These are phyloP conservation scores for Wickerhamomyces tratensis DNA, from an alignment of 805 yeast species.

Conservation along the genomic window DNA sequence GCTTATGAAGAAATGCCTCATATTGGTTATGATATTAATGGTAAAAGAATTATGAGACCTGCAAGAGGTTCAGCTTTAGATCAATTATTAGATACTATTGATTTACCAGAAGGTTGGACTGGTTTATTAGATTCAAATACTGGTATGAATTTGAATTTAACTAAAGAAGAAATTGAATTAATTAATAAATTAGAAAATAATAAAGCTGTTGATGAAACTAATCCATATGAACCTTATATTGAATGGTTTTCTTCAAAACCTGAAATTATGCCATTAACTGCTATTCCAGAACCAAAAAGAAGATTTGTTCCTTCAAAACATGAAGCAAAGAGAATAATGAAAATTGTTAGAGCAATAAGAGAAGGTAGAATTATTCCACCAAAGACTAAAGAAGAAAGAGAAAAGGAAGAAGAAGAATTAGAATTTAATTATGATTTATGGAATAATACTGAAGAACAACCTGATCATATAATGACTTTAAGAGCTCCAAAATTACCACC, in stretches of 20 bases:
- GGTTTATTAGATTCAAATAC: conserved; percentile 88
- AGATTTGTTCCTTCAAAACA: conserved; percentile 94
- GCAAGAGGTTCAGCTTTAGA: conserved; percentile 95
- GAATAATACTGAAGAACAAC: conserved; percentile 57
- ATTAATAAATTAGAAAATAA: conserved; percentile 79
- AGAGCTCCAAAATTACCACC: conserved; percentile 95
- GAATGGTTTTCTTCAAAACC: conserved; percentile 90
- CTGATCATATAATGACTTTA: conserved; percentile 81
- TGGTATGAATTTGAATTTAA: conserved; percentile 74
- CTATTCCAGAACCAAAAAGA: conserved; percentile 95
- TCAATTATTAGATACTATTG: conserved; percentile 79
- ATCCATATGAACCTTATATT: conserved; percentile 89
- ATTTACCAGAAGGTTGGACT: conserved; percentile 98
- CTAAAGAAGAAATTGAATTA: conserved; percentile 81
- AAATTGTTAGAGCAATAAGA: conserved; percentile 90
- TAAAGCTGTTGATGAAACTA: conserved; percentile 69
- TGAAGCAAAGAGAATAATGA: conserved; percentile 95
- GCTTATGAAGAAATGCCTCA: conserved; percentile 98
- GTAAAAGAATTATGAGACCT: conserved; percentile 97
- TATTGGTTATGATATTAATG: conserved; percentile 93
- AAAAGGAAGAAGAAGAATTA: conserved; percentile 37
- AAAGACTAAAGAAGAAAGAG: conserved; percentile 38
- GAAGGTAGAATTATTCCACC: conserved; percentile 91
- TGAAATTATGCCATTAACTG: conserved; percentile 86
- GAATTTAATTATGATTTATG: conserved; percentile 69